Base-by-base conservation (phyloP, 345 rosid genomes). In the Camelina sativa region DNA sequence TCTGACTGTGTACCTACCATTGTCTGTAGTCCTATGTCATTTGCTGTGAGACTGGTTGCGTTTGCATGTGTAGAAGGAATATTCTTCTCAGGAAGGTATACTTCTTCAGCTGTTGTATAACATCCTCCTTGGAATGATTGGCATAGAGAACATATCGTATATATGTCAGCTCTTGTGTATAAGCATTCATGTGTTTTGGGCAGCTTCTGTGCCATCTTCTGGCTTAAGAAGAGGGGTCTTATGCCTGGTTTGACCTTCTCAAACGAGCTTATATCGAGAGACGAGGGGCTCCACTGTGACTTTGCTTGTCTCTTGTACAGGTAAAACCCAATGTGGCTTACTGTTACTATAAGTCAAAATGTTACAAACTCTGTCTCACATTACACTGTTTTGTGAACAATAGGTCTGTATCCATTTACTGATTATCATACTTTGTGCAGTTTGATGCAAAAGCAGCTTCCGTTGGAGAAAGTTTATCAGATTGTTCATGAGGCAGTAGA, bases 181-280 rank as follows among this genome's bases (percentile, higher is more conserved):
- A 32, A 78, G 35, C 52, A 25, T 38, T 75, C 57, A 23, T 66
- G 44, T 19, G 12, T 22, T 65, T 53, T 34, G 70, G 51, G 55
- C 91, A 93, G 98, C 84, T 93, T 93, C 80, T 93, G 97, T 76
- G 89, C 97, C 81, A 87, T 91, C 71, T 93, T 93, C 81, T 89
- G 97, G 97, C 94, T 93, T 52, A 91, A 93, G 78, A 93, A 91
- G 90, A 86, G 98, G 77, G 96, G 96, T 77, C 75, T 91, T 67
- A 91, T 93, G 98, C 96, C 98, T 5, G 98, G 97, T 70, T 84
- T 93, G 81, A 91, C 93, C 37, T 93, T 91, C 76, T 93, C 96
- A 20, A 93, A 93, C 61, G 98, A 93, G 83, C 91, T 91, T 73
- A 91, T 93, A 76, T 89, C 97, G 50, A 86, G 96, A 83, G 98